Evolutionary conservation across 495 filamentous ascomycete genomes (phyloP), one percentile per base, ranked within the genome.

Genomic region (Penicillium cosmopolitanum): DNA sequence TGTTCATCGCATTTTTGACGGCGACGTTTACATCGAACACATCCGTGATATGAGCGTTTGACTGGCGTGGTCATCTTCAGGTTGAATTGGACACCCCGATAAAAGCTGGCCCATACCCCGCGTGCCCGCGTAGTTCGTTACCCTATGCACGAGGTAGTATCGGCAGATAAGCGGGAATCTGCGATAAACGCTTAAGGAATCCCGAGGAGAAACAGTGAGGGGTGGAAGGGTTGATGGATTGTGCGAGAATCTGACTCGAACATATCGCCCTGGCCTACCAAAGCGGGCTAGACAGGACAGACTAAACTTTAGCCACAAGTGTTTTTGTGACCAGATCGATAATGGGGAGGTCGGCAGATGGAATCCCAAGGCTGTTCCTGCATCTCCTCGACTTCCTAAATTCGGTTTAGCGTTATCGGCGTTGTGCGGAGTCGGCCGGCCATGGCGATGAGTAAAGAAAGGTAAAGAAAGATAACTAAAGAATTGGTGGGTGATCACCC

Each of bases 1-100:
- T 28, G 48, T 33, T 64, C 62, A 31, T 64, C 62, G 28, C 62
- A 64, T 54, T 64, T 64, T 36, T 64, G 62, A 18, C 62, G 57
- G 16, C 62, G 62, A 16, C 54, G 52, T 40, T 64, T 64, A 42
- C 62, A 64, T 15, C 62, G 53, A 19, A 50, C 57, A 42, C 57
- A 64, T 53, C 62, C 57, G 18, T 61, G 57, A 36, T 36, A 50
- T 18, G 62, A 64, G 5, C 62, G 61, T 3, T 55, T 55, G 21
- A 36, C 50, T 48, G 23, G 19, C 8, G 46, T 48, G 11, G 18
- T 48, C 46, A 48, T 48, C 1, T 10, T 28, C 8, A 46, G 18
- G 16, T 18, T 16, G 21, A 31, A 48, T 23, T 44, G n/a, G 16
- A 31, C 28, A 31, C 4, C 4, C 15, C 15, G n/a, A 44, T 9